Evolutionary conservation across 1,284 basidiomycete species (phyloP), one percentile per base, ranked within the genome.

Genomic region (Binderoboletus segoi): DNA sequence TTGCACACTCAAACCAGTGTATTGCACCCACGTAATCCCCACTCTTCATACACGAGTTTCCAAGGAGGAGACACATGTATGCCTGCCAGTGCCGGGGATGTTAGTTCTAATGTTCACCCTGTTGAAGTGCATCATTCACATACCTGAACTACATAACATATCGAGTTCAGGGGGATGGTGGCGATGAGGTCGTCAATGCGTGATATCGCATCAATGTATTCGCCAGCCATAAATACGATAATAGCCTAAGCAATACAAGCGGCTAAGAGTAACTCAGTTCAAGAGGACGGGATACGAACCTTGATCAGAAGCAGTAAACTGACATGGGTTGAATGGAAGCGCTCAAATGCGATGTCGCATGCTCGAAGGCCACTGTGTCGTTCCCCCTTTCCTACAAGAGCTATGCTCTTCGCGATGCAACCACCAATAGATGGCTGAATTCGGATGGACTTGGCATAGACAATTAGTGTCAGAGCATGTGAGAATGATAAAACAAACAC

Each of bases 331-430:
- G 43, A 28, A 32, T 49, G 53, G 5, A 38, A 49, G 35, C n/a
- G 30, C 4, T 41, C 23, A n/a, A 41, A 40, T 18, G 46, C 51
- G 8, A 45, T 53, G 24, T 44, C 41, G 26, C 33, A 45, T 11
- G 21, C 28, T 8, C 43, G 20, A 28, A 35, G 8, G 16, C 52
- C 16, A n/a, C 48, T 20, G 21, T 33, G 8, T 15, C 4, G 41
- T 30, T 52, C 21, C 3, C 41, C 30, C 4, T 37, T 30, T 2
- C 44, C 28, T 8, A 53, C 28, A 7, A 53, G 35, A 3, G 33
- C 40, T n/a, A 44, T 18, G 20, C 38, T 43, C 26, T 35, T 48
- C n/a, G 55, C 50, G 10, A 48, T 41, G 48, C 41, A 45, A 3
- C 30, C 43, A 8, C 40, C 26, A 23, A 51, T 18, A 4, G 54